Evolutionary conservation across 2,329 filamentous ascomycete species (phyloP), one percentile per base, ranked within the genome.

Genomic region (Achaetomium macrosporum): DNA sequence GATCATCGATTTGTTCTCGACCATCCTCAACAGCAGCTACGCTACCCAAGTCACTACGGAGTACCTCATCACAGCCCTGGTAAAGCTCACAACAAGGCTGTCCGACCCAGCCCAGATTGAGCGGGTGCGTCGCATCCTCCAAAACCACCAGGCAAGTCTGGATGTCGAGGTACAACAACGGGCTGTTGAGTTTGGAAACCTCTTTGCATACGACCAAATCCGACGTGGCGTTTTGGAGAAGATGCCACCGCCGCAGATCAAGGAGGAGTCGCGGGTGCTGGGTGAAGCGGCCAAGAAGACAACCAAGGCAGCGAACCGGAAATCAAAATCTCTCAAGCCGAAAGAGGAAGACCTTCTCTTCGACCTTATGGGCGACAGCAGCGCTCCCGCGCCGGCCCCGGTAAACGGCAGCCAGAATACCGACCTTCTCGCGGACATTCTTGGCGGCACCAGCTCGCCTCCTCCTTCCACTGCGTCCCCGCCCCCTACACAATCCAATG

Each of bases 161-260:
- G 92, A 95, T 64, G 86, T 97, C 25, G 93, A 99, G 69, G 87
- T 97, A 20, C 95, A 99, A 69, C 93, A 99, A 70, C 84, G 93
- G 67, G 88, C 92, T 5, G 91, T 96, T 17, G 93, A 99, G 69
- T 99, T 97, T 64, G 83, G 85, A 54, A 97, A 97, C 65, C 77
- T 99, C n/a, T 97, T 99, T 64, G 82, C 82, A 0, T 90, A 90
- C 64, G 91, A 99, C 61, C 78, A 90, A 55, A 88, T 99, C 52
- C 84, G 92, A 50, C 82, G 81, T 55, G 93, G 93, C 53, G 93
- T 99, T 2, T 75, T 99, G 11, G 93, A 99, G 72, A 95, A 93
- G 69, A 99, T 99, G 95, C 93, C 93, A 8, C 83, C 93, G 1
- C 93, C 93, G 9, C 92, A 97, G 69, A 97, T 99, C 65, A 90